Percentiles rank a stretch among this genome's conserved stretches.
Conservation (phyloP, 257 asterid species). For the Solanum chiquidenum region DNA sequence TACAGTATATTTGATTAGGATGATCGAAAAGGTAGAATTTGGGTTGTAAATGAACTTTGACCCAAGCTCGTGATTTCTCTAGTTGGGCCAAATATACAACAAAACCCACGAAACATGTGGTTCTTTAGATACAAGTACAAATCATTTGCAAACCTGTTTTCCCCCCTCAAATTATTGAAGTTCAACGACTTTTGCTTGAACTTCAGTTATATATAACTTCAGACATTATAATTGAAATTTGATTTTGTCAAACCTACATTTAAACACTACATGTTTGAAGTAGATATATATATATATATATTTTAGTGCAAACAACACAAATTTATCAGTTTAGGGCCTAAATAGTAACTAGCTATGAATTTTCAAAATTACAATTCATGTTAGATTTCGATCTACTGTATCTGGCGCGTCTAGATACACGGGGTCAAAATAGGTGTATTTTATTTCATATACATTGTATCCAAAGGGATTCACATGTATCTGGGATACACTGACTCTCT, state of each 20-base stretch:
- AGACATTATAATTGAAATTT: too few species aligned
- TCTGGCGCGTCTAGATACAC: background rate
- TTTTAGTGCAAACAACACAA: background rate
- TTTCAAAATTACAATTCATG: background rate
- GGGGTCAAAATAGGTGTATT: background rate
- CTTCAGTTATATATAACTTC: too few species aligned
- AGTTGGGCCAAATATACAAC: background rate
- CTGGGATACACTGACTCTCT: too few species aligned
- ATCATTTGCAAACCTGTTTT: too few species aligned
- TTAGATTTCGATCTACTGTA: too few species aligned
- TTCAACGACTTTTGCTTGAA: too few species aligned
- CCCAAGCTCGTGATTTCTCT: background rate
- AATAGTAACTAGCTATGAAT: accelerated
- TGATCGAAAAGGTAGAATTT: background rate
- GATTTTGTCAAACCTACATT: too few species aligned
- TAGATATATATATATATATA: too few species aligned
- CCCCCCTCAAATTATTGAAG: too few species aligned
- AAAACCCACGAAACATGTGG: background rate
- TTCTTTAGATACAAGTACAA: too few species aligned
- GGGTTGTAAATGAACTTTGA: background rate
- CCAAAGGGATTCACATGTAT: background rate
- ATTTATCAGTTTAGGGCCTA: background rate
- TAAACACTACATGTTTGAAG: too few species aligned
- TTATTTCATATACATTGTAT: background rate
- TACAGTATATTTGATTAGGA: too few species aligned